Conservation (phyloP, 2,329 filamentous ascomycete species). For the Orbilia quercus region DNA sequence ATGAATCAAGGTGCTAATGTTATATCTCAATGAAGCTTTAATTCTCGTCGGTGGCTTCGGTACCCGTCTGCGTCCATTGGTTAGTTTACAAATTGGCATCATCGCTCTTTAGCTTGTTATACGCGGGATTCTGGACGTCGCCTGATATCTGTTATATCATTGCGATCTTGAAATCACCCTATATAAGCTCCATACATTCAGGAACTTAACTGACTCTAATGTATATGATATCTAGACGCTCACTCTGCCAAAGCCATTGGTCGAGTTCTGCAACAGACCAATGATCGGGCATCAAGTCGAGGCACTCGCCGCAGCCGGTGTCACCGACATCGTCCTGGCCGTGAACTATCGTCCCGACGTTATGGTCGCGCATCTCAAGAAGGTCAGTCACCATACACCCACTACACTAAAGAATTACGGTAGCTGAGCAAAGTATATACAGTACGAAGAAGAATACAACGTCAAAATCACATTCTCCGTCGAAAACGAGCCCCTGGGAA, state of each 20-base stretch:
- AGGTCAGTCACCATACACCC: slow-evolving; percentile 70
- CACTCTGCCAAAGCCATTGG: slow-evolving; percentile 94
- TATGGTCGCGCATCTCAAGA: slow-evolving; percentile 92
- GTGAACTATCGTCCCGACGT: slow-evolving; percentile 99
- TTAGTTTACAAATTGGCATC: slow-evolving; percentile 66
- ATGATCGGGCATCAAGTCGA: slow-evolving; percentile 99
- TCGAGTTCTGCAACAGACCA: slow-evolving; percentile 98
- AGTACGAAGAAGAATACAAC: slow-evolving; percentile 92
- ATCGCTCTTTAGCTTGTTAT: slow-evolving; percentile 9
- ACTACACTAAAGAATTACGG: background rate
- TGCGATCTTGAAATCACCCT: no score
- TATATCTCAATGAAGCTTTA: slow-evolving; percentile 72
- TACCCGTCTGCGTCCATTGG: slow-evolving; percentile 94
- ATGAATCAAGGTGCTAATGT: no score
- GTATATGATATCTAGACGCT: slow-evolving; percentile 74
- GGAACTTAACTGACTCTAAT: slow-evolving; percentile 46
- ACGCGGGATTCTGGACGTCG: background rate
- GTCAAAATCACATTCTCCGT: slow-evolving; percentile 98
- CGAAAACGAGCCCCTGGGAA: slow-evolving; percentile 93
- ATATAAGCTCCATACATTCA: no score
- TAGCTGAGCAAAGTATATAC: background rate
- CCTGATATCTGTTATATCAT: background rate
- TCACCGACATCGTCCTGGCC: slow-evolving; percentile 96
- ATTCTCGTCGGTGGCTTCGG: slow-evolving; percentile 99
- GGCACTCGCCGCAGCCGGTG: slow-evolving; percentile 89